These are phyloP conservation scores for Stentor coeruleus DNA, from an alignment of 73 alveolate species.

Conservation along the genomic window DNA sequence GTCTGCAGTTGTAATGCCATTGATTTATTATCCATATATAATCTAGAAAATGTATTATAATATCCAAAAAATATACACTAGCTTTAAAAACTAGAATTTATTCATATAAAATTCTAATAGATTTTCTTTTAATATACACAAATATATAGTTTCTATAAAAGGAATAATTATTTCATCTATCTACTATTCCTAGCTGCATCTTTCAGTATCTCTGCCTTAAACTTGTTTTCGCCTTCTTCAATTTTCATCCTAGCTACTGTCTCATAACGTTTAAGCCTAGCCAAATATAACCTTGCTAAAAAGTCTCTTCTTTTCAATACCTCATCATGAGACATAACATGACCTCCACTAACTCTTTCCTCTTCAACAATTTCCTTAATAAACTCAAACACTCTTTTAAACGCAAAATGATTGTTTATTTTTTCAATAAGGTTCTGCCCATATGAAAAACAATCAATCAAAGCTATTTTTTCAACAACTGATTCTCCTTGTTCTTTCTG, in stretches of 20 bases:
- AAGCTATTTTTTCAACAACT: background rate
- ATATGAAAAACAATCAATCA: background rate
- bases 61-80: too few species aligned
- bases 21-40: too few species aligned
- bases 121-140: too few species aligned
- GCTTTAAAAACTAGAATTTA: too few species aligned
- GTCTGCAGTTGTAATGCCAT: too few species aligned
- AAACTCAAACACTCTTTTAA: background rate
- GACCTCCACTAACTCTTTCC: background rate
- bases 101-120: too few species aligned
- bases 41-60: too few species aligned
- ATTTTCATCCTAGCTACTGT: background rate
- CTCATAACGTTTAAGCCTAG: background rate
- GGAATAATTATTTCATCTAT: too few species aligned
- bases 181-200: too few species aligned
- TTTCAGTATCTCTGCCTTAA: conserved; percentile 1
- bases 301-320: background rate
- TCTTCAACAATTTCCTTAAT: background rate
- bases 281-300: background rate
- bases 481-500: background rate
- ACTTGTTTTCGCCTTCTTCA: background rate
- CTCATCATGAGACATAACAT: background rate
- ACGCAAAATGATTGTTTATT: background rate
- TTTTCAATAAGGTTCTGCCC: background rate
- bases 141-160: too few species aligned